A percentile compares a stretch with the other conserved stretches of the same genome.
These are phyloP conservation scores for Pleomassaria siparia DNA, from an alignment of 2,329 filamentous ascomycete species.

Conservation along the genomic window DNA sequence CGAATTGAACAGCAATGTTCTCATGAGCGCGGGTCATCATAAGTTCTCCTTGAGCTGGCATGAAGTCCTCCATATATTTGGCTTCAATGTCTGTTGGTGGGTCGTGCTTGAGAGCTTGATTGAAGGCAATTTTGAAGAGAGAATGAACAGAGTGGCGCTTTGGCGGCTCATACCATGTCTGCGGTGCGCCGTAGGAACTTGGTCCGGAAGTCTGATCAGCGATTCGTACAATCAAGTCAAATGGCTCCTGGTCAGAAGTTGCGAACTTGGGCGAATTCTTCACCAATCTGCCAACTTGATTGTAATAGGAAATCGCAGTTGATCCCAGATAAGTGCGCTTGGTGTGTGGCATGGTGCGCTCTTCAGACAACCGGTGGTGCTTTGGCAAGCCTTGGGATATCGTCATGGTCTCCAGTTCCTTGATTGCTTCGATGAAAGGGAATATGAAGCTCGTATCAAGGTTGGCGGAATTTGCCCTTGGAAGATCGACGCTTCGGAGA, in stretches of 20 bases:
- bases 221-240: background rate
- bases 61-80: background rate
- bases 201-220: background rate
- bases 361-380: background rate
- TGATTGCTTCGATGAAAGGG: background rate
- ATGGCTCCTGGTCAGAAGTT: background rate
- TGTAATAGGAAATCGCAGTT: background rate
- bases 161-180: background rate
- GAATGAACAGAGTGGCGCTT: background rate
- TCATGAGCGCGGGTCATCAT: background rate
- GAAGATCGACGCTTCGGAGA: background rate
- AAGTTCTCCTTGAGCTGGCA: background rate
- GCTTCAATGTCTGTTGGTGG: background rate
- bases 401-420: background rate
- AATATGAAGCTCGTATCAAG: background rate
- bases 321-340: background rate
- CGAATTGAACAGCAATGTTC: constrained; percentile 15
- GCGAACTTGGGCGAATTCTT: background rate
- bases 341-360: background rate
- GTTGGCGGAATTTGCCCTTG: background rate
- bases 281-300: constrained; percentile 1
- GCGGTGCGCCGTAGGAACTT: background rate
- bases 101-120: constrained; percentile 12
- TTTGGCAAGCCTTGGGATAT: background rate
- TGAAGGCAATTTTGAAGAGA: constrained; percentile 10